phyloP scores from a whole-genome alignment of 2,329 filamentous ascomycete species.

The Stemphylium beticola region DNA sequence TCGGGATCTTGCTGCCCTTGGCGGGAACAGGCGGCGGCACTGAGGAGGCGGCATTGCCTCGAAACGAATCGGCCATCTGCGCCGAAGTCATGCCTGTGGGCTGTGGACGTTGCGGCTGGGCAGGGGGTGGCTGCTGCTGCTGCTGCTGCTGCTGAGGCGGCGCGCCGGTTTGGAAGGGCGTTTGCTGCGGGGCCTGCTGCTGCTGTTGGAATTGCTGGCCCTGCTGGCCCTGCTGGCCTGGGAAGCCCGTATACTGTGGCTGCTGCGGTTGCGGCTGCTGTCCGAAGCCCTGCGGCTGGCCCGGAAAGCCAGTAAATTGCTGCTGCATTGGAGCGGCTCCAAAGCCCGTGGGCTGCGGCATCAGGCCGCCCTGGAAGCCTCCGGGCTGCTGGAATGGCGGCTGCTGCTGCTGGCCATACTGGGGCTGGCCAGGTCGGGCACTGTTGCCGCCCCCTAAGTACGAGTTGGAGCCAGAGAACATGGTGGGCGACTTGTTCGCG shows the following conservation, averaged over 20 bases:
- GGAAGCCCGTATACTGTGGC: slow-evolving; percentile 57
- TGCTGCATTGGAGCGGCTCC: slow-evolving; percentile 59
- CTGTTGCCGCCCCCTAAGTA: slow-evolving; percentile 81
- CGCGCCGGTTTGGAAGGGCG: slow-evolving; percentile 50
- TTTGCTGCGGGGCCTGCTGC: slow-evolving; percentile 59
- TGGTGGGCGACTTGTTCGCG: slow-evolving; percentile 52
- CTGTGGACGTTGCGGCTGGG: slow-evolving; percentile 57
- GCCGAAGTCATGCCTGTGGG: slow-evolving; percentile 67
- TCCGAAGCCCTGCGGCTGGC: slow-evolving; percentile 54
- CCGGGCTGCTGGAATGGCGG: slow-evolving; percentile 62
- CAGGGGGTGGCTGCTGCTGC: slow-evolving; percentile 61
- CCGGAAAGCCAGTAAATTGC: slow-evolving; percentile 58
- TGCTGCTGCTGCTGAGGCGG: slow-evolving; percentile 67
- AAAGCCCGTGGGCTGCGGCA: slow-evolving; percentile 60
- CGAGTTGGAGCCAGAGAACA: slow-evolving; percentile 91
- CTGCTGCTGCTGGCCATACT: slow-evolving; percentile 55
- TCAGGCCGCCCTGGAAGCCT: slow-evolving; percentile 54
- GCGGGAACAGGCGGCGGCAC: slow-evolving; percentile 68
- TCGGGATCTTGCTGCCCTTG: slow-evolving; percentile 81
- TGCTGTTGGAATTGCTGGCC: slow-evolving; percentile 56
- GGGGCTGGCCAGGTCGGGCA: slow-evolving; percentile 68
- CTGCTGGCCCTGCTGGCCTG: slow-evolving; percentile 50
- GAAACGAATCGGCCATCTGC: slow-evolving; percentile 70
- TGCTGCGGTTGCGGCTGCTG: slow-evolving; percentile 53
- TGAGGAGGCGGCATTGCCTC: slow-evolving; percentile 41